phyloP scores from a whole-genome alignment of 169 alveolate species.

The Babesia ovis region DNA sequence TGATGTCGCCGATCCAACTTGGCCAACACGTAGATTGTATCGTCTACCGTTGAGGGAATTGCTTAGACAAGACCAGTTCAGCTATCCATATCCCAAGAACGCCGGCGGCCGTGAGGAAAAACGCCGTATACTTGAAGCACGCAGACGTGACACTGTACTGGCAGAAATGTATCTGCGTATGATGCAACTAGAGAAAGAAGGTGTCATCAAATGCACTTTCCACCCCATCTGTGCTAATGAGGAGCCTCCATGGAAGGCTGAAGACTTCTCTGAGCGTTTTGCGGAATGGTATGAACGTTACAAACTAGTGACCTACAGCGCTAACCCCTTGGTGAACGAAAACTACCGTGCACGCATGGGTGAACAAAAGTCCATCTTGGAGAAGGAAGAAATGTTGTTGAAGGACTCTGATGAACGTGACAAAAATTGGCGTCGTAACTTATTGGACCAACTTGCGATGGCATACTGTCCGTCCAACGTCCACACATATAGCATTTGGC shows the following conservation, averaged over 20 bases:
- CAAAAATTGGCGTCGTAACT: constrained; percentile 65
- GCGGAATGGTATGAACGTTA: constrained; percentile 65
- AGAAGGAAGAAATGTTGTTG: constrained; percentile 60
- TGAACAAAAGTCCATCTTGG: constrained; percentile 55
- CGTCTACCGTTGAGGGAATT: constrained; percentile 66
- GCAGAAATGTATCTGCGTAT: constrained; percentile 67
- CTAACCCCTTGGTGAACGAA: constrained; percentile 41
- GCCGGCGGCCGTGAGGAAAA: constrained; percentile 19
- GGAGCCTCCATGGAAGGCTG: constrained; percentile 66
- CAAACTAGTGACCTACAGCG: constrained; percentile 41
- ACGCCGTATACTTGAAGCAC: constrained; percentile 10
- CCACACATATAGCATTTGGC: constrained; percentile 45
- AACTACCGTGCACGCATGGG: constrained; percentile 43
- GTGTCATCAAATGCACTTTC: constrained; percentile 52
- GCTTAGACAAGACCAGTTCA: constrained; percentile 14
- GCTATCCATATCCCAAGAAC: constrained; percentile 46
- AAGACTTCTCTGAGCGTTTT: constrained; percentile 67
- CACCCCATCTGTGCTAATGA: constrained; percentile 75
- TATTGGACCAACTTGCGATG: constrained; percentile 61
- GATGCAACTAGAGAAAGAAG: constrained; percentile 69
- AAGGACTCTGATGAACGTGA: constrained; percentile 65
- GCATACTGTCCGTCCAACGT: constrained; percentile 49
- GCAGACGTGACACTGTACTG: constrained; percentile 23
- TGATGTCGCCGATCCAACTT: constrained; percentile 68
- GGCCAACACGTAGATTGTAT: constrained; percentile 60